A percentile compares a stretch with the other conserved stretches of the same genome.
These are phyloP conservation scores for Myxozyma melibiosi DNA, from an alignment of 805 yeast species.

Conservation along the genomic window DNA sequence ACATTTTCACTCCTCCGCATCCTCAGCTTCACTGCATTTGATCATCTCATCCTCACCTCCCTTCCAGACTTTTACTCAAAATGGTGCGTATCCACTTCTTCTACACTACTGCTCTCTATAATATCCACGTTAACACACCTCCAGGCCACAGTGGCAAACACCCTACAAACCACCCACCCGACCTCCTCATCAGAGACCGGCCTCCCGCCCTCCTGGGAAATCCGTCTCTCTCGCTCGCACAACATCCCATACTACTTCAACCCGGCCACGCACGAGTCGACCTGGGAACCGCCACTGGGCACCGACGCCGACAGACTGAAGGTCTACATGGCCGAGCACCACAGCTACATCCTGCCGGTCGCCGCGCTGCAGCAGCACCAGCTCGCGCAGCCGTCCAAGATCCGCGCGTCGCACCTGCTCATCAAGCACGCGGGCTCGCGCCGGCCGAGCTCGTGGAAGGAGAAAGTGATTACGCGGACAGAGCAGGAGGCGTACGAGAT, in stretches of 20 bases:
- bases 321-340: constrained; percentile 53
- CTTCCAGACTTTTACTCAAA: no score
- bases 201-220: constrained; percentile 82
- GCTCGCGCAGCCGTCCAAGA: constrained; percentile 59
- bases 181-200: constrained; percentile 51
- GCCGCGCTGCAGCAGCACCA: constrained; percentile 32
- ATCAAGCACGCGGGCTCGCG: constrained; percentile 82
- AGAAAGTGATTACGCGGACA: constrained; percentile 68
- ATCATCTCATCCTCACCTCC: no score
- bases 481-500: constrained; percentile 79
- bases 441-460: constrained; percentile 91
- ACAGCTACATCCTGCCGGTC: constrained; percentile 37
- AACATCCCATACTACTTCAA: constrained; percentile 83
- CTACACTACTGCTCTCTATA: no score
- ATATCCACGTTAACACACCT: not conserved
- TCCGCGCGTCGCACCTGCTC: constrained; percentile 79
- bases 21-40: no score
- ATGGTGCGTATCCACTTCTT: no score
- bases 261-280: constrained; percentile 66
- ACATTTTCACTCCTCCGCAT: no score
- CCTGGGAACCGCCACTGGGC: constrained; percentile 91
- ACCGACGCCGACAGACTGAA: constrained; percentile 64
- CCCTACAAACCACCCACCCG: not conserved
- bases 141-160: constrained; percentile 12
- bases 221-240: constrained; percentile 75